Base-by-base conservation (phyloP, 345 rosid genomes). In the Murraya paniculata region DNA sequence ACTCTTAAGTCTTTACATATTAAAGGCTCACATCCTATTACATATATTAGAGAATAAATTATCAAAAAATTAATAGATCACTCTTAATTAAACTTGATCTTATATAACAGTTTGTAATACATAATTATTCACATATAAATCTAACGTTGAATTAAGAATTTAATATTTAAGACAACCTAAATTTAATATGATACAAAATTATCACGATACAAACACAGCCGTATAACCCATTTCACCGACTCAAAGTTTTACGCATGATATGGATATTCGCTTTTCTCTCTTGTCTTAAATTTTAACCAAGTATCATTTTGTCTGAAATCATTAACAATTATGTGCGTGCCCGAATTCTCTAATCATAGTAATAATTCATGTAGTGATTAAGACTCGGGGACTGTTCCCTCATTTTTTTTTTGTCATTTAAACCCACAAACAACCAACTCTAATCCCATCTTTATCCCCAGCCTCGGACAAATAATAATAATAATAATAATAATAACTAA, bases 201-300 rank as follows among this genome's bases (percentile, higher is more conserved):
- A 0, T 9, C 48, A 39, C 48, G 1, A 39, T 48, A 48, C 19
- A 48, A 14, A 14, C 3, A 0, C 10, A 2, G 9, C 45, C 3
- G 0, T 0, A 0, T 10, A 10, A 10, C 16, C 1, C 18, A 45
- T 3, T 13, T 13, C 13, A 9, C 4, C 1, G 13, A 13, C 18
- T 45, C 18, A 11, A 5, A 0, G 1, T 13, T 13, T 11, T 9
- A 48, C 14, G 55, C 5, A 16, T 53, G 22, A 5, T 0, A 16
- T 4, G 5, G 22, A 62, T 6, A 24, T 7, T 33, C 6, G 39
- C 3, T 33, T 31, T 18, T 64, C 13, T 18, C 13, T 31, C 14
- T 21, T 11, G 64, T 59, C 31, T 13, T 14, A 4, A 25, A 9
- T 36, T 22, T 22, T 9, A 36, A n/a, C 71, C 8, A 1, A 35